Percentiles rank a stretch among this genome's conserved stretches.
phyloP scores from a whole-genome alignment of 148 eudicot genomes.

The Vaccinium myrtillus region DNA sequence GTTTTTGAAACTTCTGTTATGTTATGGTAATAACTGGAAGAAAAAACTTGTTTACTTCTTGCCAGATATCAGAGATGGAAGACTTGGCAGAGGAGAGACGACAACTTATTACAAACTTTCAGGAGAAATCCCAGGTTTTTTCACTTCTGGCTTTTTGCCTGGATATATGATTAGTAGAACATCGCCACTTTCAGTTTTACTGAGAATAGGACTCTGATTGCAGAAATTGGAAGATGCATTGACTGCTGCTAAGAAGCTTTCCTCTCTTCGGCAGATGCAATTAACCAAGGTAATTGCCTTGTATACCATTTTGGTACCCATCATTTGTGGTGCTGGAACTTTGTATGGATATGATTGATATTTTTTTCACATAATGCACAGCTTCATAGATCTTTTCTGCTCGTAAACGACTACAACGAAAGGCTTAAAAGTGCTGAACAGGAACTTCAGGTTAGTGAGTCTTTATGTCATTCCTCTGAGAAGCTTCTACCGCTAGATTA shows the following conservation, averaged over 20 bases:
- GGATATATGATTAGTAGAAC: not conserved
- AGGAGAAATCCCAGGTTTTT: constrained; percentile 62
- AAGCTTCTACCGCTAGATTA: not conserved
- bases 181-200: not conserved
- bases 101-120: constrained; percentile 47
- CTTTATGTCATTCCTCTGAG: not conserved
- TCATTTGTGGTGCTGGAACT: not conserved
- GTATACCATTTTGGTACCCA: not conserved
- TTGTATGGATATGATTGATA: not conserved
- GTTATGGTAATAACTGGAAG: not conserved
- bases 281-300: constrained; percentile 55
- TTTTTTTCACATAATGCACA: constrained; percentile 32
- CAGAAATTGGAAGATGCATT: constrained; percentile 74
- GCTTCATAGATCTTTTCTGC: constrained; percentile 58
- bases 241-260: constrained; percentile 52
- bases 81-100: constrained; percentile 58
- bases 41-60: constrained; percentile 9
- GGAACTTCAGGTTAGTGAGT: constrained; percentile 67
- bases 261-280: constrained; percentile 48
- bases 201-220: constrained; percentile 18
- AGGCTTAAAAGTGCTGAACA: constrained; percentile 65
- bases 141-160: not conserved
- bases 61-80: constrained; percentile 62
- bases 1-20: constrained; percentile 3
- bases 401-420: constrained; percentile 59